Evolutionary conservation across 768 basidiomycete genomes (phyloP).

Genomic region (Suillus ampliporus): DNA sequence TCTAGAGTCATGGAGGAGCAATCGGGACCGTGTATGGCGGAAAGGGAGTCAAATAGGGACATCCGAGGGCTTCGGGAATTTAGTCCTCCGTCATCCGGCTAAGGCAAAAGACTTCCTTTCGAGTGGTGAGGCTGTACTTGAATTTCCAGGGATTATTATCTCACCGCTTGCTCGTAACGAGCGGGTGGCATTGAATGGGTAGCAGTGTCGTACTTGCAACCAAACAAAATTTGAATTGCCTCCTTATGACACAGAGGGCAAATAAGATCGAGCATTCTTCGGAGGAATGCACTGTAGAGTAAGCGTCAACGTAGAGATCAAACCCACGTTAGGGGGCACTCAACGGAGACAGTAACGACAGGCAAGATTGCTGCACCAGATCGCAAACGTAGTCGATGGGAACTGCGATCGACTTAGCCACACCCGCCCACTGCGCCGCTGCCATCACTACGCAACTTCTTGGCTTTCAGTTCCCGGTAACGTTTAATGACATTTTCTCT

Average conservation of each 20-base stretch:
- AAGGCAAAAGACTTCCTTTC: background rate
- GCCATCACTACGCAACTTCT: slow-evolving; percentile 34
- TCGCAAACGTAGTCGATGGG: background rate
- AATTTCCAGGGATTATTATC: background rate
- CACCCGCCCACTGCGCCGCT: slow-evolving; percentile 17
- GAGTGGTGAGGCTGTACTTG: background rate
- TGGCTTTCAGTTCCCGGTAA: slow-evolving; percentile 73
- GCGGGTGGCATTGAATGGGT: background rate
- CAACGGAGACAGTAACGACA: background rate
- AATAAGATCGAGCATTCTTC: background rate
- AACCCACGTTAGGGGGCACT: background rate
- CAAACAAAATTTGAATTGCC: background rate
- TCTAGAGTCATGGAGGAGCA: background rate
- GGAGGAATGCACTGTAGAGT: background rate
- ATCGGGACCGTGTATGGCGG: slow-evolving; percentile 1
- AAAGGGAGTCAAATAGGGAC: background rate
- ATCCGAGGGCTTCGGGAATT: slow-evolving; percentile 1
- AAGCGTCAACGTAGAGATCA: slow-evolving; percentile 3
- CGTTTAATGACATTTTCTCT: slow-evolving; percentile 69
- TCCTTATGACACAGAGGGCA: background rate
- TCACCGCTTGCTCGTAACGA: too few relatives aligned
- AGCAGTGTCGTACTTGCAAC: background rate
- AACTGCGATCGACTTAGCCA: slow-evolving; percentile 11
- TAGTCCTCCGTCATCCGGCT: background rate
- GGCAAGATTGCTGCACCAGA: background rate